A percentile compares a stretch with the other conserved stretches of the same genome.
Evolutionary conservation across 768 basidiomycete genomes (phyloP).

Genomic region (Leucosporidium yakuticum): DNA sequence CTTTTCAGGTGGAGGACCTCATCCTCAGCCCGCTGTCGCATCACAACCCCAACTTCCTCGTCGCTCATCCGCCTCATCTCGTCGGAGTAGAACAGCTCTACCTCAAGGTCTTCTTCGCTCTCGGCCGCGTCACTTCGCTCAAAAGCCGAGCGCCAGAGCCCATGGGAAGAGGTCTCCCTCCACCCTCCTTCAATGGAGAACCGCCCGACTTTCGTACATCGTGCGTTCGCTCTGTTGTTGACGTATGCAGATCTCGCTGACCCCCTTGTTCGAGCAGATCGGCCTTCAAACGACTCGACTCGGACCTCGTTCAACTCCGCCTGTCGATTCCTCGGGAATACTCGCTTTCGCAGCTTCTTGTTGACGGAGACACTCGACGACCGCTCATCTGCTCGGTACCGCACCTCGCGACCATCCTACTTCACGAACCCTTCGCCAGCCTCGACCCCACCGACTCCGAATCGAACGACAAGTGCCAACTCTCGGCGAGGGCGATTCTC

Average conservation of each 20-base stretch:
- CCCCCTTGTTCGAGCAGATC: constrained; percentile 18
- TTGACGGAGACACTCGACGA: constrained; percentile 17
- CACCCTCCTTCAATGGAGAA: not conserved
- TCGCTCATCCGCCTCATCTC: constrained; percentile 22
- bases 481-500: constrained; percentile 26
- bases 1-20: constrained; percentile 4
- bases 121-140: constrained; percentile 17
- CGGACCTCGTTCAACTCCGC: constrained; percentile 26
- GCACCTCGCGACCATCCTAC: constrained; percentile 24
- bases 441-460: too few relatives aligned
- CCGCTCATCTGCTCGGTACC: constrained; percentile 27
- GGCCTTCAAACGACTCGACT: constrained; percentile 35
- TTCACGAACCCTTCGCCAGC: constrained; percentile 35
- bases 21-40: constrained; percentile 9
- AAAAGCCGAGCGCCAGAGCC: constrained; percentile 13
- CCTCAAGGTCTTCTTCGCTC: constrained; percentile 21
- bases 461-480: constrained; percentile 1
- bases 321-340: constrained; percentile 36
- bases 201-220: constrained; percentile 13
- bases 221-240: too few relatives aligned
- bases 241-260: too few relatives aligned
- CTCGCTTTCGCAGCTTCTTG: constrained; percentile 26
- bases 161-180: not conserved
- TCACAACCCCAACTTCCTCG: constrained; percentile 9
- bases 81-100: constrained; percentile 16